These are phyloP conservation scores for Ogataea hybrid DNA, from an alignment of 1,139 yeast species.

Conservation along the genomic window DNA sequence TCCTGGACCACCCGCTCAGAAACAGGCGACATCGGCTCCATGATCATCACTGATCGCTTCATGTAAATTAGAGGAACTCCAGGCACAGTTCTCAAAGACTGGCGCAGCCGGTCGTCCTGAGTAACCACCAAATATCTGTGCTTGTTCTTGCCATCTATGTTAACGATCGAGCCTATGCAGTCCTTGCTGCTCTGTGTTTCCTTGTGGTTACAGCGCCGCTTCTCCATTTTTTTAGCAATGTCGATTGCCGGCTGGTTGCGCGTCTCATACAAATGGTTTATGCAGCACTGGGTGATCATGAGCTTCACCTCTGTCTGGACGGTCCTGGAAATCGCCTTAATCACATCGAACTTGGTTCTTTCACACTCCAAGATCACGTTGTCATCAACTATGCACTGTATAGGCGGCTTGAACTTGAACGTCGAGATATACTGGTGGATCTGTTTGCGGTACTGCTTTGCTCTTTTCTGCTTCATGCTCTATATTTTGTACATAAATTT, in stretches of 20 bases:
- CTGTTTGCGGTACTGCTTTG: constrained; percentile 90
- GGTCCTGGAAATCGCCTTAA: constrained; percentile 76
- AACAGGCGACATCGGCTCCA: constrained; percentile 87
- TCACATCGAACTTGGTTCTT: constrained; percentile 66
- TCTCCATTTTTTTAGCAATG: constrained; percentile 71
- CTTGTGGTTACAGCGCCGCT: constrained; percentile 62
- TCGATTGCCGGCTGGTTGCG: constrained; percentile 73
- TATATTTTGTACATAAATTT: constrained; percentile 4
- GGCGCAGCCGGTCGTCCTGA: constrained; percentile 70
- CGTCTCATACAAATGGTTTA: constrained; percentile 75
- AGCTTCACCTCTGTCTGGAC: constrained; percentile 85
- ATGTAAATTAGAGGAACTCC: constrained; percentile 89
- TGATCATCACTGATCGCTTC: constrained; percentile 88
- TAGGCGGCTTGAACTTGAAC: constrained; percentile 92
- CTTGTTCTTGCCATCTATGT: constrained; percentile 73
- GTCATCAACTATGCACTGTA: constrained; percentile 83
- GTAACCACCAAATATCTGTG: constrained; percentile 89
- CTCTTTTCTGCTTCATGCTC: constrained; percentile 91
- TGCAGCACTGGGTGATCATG: constrained; percentile 96
- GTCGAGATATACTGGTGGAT: constrained; percentile 80
- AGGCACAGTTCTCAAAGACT: constrained; percentile 67
- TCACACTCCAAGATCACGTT: constrained; percentile 67
- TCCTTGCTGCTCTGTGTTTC: constrained; percentile 69
- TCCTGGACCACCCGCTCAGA: constrained; percentile 54
- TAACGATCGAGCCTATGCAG: constrained; percentile 71